Base-by-base conservation (phyloP, 768 basidiomycete species). In the Tulasnella sp. region DNA sequence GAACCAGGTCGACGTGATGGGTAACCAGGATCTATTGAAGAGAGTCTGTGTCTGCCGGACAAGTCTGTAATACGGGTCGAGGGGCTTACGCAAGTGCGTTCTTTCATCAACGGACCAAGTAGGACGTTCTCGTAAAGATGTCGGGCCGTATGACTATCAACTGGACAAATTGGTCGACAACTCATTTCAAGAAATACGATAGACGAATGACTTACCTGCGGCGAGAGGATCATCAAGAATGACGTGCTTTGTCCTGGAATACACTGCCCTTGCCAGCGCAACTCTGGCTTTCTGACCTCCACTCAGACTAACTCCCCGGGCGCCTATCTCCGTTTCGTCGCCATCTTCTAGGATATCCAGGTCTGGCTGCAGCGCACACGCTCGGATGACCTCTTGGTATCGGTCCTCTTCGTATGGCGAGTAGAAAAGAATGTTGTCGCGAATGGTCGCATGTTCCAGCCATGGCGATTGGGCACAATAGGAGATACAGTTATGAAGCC, bases 381-480 rank as follows among this genome's bases (percentile, higher is more conserved):
- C 88, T 18, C 85, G 83, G 72, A 87, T 81, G 31, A 86, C 86
- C 40, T 83, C 82, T 3, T 85, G 77, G 81, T 87, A 87, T 58
- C 86, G 86, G 31, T 85, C 85, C 20, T 84, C 84, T 42, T 88
- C 87, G 82, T 84, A 87, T 24, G 85, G 83, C 82, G 86, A 84
- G 12, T 90, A 91, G 80, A 92, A 92, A n/a, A 91, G 84, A 83
- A 92, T 92, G 80, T 87, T 87, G 42, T 86, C 85, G 81, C 84
- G 83, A 80, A 87, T 87, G 2, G 82, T 81, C 75, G 85, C 83
- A 80, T 87, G 85, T 80, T 87, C 86, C 46, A 87, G 79, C 87
- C 87, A 81, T 18, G 81, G 81, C 7, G 89, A 86, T 84, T 91
- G 90, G 3, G 89, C 89, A 22, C 89, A 88, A 81, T 87, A 88